Evolutionary conservation across 805 yeast species (phyloP).

Genomic region (Nakazawaea ishiwadae): DNA sequence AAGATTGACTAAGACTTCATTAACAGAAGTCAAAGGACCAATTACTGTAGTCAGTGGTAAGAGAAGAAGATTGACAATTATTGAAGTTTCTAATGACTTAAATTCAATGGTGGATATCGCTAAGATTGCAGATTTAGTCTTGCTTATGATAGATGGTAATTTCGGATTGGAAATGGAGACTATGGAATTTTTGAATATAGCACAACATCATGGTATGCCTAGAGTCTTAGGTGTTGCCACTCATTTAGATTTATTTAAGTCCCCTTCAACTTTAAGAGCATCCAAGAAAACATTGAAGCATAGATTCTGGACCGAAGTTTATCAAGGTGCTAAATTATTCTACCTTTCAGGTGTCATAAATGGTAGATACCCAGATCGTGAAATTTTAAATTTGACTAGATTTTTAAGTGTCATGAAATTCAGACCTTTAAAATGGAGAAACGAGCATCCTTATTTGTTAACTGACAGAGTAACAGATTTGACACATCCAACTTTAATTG

Average conservation of each 20-base stretch:
- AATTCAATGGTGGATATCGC: constrained; percentile 97
- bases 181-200: constrained; percentile 94
- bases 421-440: constrained; percentile 98
- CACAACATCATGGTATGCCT: constrained; percentile 99
- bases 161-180: constrained; percentile 99
- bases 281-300: constrained; percentile 89
- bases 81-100: constrained; percentile 89
- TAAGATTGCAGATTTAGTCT: constrained; percentile 88
- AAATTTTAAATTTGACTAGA: constrained; percentile 83
- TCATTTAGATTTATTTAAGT: constrained; percentile 89
- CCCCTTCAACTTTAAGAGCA: constrained; percentile 82
- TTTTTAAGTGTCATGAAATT: constrained; percentile 97
- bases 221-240: constrained; percentile 93
- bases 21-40: constrained; percentile 90
- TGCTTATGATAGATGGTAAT: constrained; percentile 90
- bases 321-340: constrained; percentile 95
- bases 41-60: constrained; percentile 96
- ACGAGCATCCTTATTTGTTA: constrained; percentile 91
- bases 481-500: constrained; percentile 85
- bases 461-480: constrained; percentile 88
- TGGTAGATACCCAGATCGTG: constrained; percentile 97
- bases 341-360: constrained; percentile 93
- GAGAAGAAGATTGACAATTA: constrained; percentile 83
- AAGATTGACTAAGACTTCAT: constrained; percentile 80
- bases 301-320: constrained; percentile 98